These are phyloP conservation scores for Phoenix dactylifera DNA, from an alignment of 176 grass and related monocot species.

Conservation along the genomic window DNA sequence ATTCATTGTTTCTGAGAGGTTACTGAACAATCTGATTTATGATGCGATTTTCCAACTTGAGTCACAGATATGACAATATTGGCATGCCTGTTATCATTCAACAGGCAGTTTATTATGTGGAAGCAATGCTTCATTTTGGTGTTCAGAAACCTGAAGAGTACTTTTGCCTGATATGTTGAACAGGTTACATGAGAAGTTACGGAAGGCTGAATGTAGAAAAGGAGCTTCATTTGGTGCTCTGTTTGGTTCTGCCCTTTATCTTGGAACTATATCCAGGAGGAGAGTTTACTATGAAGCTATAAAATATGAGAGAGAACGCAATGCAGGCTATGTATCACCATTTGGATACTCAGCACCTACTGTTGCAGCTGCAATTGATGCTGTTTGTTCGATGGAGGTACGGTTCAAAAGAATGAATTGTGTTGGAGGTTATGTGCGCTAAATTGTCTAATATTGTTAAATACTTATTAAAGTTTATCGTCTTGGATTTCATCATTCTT, in stretches of 20 bases:
- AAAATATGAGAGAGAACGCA: constrained; percentile 86
- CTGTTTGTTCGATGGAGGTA: constrained; percentile 89
- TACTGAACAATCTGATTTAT: no score
- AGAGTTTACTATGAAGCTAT: constrained; percentile 80
- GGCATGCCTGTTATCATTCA: no score
- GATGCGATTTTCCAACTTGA: no score
- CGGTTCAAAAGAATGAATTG: not conserved
- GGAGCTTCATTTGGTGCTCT: constrained; percentile 67
- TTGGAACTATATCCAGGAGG: constrained; percentile 85
- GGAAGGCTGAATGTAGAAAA: constrained; percentile 55
- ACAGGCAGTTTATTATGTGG: no score
- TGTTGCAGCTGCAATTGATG: constrained; percentile 56
- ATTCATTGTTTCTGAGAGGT: no score
- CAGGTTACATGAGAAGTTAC: constrained; percentile 87
- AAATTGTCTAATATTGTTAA: no score
- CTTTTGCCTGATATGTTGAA: constrained; percentile 14
- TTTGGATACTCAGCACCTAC: constrained; percentile 97
- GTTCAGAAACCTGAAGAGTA: not conserved
- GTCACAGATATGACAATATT: no score
- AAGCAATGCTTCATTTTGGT: no score
- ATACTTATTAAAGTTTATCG: no score
- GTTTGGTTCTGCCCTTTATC: constrained; percentile 61
- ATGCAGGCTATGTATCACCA: constrained; percentile 94
- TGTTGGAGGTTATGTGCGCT: no score
- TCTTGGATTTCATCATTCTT: not conserved